Evolutionary conservation across 73 alveolate species (phyloP), one percentile per base, ranked within the genome.

Genomic region (Blepharisma stoltei): DNA sequence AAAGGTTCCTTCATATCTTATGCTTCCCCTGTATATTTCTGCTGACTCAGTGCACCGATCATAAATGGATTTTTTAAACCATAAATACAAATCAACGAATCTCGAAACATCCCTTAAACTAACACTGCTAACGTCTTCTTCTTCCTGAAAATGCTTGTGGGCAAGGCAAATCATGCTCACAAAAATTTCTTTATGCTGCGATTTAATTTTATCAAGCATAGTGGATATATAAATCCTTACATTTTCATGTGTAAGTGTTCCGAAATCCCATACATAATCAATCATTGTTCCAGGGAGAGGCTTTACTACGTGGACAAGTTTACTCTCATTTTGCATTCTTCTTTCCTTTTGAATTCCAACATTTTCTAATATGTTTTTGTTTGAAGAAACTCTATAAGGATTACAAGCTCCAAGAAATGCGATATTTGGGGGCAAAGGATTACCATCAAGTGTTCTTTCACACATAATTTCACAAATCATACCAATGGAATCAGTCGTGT

Each of bases 201-300:
- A 7, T 38, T 44, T 23, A 2, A n/a, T 53, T 69, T 43, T 25
- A 7, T 18, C 14, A 44, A 69, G 65, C 65, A 69, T 69, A n/a
- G 32, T 44, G 11, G 23, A 18, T 1, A 69, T 43, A 43, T 69
- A 69, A 9, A 14, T 53, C 4, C 45, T 38, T 14, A 4, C n/a
- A 9, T 44, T 80, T 11, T 37, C 11, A 7, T 69, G 14, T 43
- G 11, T 46, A 7, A 69, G 27, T 7, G 65, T n/a, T 5, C 79
- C 79, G 38, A 69, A 69, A 43, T 69, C 79, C 79, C 79, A 69
- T 14, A 69, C 65, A 43, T 18, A 69, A 47, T 69, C 79, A 1
- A 69, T 69, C 14, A 53, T 53, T 1, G 23, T 44, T 7, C 5
- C 79, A 23, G 79, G 79, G 1, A 69, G n/a, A 0, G 55, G 79